phyloP scores from a whole-genome alignment of 2,329 filamentous ascomycete genomes.

The Microsporum audouinii region DNA sequence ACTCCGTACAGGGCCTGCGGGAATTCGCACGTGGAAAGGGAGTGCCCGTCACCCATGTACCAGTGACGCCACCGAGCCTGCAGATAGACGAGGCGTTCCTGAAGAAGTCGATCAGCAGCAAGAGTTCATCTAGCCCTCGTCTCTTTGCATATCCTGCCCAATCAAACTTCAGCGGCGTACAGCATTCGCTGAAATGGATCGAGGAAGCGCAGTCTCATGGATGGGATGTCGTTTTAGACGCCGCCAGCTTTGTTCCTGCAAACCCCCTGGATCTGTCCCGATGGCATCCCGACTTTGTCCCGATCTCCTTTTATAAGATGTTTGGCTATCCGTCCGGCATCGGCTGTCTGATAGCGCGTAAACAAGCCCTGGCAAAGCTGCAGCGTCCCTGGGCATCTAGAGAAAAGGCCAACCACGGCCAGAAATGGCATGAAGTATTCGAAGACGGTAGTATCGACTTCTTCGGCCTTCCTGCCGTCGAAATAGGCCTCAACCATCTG shows the following conservation, averaged over 20 bases:
- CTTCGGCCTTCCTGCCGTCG: slow-evolving; percentile 52
- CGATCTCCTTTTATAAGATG: slow-evolving; percentile 54
- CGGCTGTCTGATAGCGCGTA: slow-evolving; percentile 48
- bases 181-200: slow-evolving; percentile 49
- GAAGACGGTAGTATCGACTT: slow-evolving; percentile 59
- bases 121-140: slow-evolving; percentile 20
- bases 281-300: slow-evolving; percentile 48
- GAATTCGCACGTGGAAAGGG: slow-evolving; percentile 17
- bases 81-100: slow-evolving; percentile 4
- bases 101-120: neutral
- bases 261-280: slow-evolving; percentile 45
- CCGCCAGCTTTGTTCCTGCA: slow-evolving; percentile 54
- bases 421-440: slow-evolving; percentile 37
- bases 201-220: slow-evolving; percentile 18
- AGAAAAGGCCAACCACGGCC: slow-evolving; percentile 41
- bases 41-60: slow-evolving; percentile 5
- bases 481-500: slow-evolving; percentile 40
- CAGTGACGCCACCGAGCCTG: slow-evolving; percentile 4
- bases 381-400: slow-evolving; percentile 55
- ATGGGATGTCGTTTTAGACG: slow-evolving; percentile 47
- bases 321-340: slow-evolving; percentile 54
- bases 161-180: slow-evolving; percentile 57
- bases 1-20: slow-evolving; percentile 51
- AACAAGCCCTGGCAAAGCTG: slow-evolving; percentile 45
- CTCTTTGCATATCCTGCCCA: slow-evolving; percentile 57